phyloP scores from a whole-genome alignment of 495 filamentous ascomycete species.

The Delitschia confertaspora region DNA sequence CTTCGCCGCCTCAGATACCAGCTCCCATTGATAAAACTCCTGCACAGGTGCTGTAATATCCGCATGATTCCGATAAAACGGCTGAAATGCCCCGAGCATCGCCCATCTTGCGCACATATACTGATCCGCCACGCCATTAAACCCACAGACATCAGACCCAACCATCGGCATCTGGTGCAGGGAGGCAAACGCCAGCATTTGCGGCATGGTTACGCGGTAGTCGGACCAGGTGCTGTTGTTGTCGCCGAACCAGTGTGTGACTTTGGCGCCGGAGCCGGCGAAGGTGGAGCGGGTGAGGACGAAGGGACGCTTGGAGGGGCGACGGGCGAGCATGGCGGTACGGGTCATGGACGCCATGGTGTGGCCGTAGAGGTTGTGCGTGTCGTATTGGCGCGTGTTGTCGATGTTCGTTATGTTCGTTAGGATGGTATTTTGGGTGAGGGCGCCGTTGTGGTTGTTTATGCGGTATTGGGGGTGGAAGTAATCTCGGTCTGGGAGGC shows the following conservation, averaged over 20 bases:
- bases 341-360: conserved; percentile 69
- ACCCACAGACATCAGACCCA: conserved; percentile 76
- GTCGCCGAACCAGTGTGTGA: conserved; percentile 86
- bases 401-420: conserved; percentile 66
- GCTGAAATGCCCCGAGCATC: conserved; percentile 64
- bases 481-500: conserved; percentile 58
- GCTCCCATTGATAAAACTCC: conserved; percentile 70
- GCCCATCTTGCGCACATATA: conserved; percentile 78
- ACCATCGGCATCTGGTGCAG: conserved; percentile 84
- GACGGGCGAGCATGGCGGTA: conserved; percentile 59
- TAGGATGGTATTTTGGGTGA: conserved; percentile 50
- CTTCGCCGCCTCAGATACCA: conserved; percentile 53
- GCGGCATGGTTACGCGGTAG: conserved; percentile 60
- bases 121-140: conserved; percentile 59
- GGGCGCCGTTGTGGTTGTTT: conserved; percentile 46
- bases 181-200: conserved; percentile 63
- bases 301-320: conserved; percentile 58
- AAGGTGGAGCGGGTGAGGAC: conserved; percentile 82
- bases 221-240: conserved; percentile 65
- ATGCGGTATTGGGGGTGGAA: conserved; percentile 73
- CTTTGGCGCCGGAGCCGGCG: conserved; percentile 63
- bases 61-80: conserved; percentile 82
- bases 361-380: conserved; percentile 77
- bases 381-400: conserved; percentile 68
- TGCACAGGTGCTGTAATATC: conserved; percentile 43